Conservation (phyloP, 129 eudicot genomes). For the Tagetes patula region DNA sequence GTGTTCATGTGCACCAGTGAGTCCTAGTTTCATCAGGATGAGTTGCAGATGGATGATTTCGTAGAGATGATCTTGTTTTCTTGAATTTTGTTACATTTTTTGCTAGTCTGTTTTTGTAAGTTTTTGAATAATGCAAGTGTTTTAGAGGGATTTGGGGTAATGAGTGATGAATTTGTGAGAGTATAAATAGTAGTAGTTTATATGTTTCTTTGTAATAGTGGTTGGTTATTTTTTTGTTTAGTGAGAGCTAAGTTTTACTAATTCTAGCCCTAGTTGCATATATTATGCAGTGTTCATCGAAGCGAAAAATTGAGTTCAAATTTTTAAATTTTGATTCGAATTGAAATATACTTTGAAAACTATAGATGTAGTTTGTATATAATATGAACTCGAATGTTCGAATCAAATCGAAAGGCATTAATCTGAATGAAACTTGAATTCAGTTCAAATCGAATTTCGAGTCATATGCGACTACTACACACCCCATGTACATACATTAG, state of each 20-base stretch:
- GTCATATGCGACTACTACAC: background rate
- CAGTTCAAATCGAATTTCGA: too few relatives aligned
- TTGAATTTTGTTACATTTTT: background rate
- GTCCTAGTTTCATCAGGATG: background rate
- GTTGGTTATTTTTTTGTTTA: background rate
- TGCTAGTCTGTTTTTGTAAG: background rate
- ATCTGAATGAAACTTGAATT: too few relatives aligned
- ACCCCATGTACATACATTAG: background rate
- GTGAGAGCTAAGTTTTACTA: background rate
- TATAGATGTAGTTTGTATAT: too few relatives aligned
- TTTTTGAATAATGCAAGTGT: conserved; percentile 5
- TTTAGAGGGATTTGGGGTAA: conserved; percentile 12
- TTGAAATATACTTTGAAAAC: too few relatives aligned
- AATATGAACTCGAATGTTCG: too few relatives aligned
- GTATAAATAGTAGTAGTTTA: conserved; percentile 13
- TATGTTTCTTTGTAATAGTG: background rate
- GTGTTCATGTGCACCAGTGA: conserved; percentile 26
- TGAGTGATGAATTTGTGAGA: conserved; percentile 5
- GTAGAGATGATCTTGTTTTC: conserved; percentile 13
- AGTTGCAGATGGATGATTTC: conserved; percentile 6
- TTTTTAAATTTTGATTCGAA: too few relatives aligned
- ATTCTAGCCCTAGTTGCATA: background rate
- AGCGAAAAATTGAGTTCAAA: too few relatives aligned
- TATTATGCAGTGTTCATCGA: too few relatives aligned
- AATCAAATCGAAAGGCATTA: too few relatives aligned